A percentile compares a stretch with the other conserved stretches of the same genome.
phyloP scores from a whole-genome alignment of 2,329 filamentous ascomycete genomes.

The Drechslerella coelobrocha region DNA sequence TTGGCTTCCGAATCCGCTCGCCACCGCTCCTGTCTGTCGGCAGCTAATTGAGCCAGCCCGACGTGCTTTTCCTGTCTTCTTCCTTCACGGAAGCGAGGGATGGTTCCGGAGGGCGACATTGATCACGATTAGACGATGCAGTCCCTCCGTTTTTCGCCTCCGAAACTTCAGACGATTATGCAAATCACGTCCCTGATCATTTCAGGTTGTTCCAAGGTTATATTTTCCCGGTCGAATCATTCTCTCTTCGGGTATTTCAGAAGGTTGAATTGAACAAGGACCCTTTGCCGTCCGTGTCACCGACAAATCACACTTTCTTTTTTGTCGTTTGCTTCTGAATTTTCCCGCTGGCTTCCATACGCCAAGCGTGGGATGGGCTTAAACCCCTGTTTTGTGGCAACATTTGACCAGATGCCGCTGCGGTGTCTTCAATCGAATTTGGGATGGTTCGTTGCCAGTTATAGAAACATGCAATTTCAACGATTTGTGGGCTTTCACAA shows the following conservation, averaged over 20 bases:
- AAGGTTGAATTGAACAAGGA: constrained; percentile 15
- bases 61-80: too few species aligned
- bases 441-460: background rate
- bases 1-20: constrained; percentile 3
- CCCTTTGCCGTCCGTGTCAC: background rate
- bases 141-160: constrained; percentile 30
- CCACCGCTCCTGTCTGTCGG: background rate
- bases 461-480: constrained; percentile 4
- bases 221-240: constrained; percentile 49
- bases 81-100: background rate
- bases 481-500: constrained; percentile 18
- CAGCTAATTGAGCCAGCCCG: too few species aligned
- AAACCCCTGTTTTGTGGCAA: constrained; percentile 2
- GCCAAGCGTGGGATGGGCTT: constrained; percentile 29
- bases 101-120: background rate
- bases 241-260: constrained; percentile 37
- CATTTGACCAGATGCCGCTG: too few species aligned
- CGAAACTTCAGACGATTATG: constrained; percentile 50
- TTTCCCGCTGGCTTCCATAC: constrained; percentile 42
- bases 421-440: background rate
- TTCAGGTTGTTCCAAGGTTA: constrained; percentile 19
- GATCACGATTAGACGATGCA: background rate
- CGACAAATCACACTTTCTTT: constrained; percentile 25
- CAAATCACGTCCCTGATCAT: constrained; percentile 46
- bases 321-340: constrained; percentile 14